These are phyloP conservation scores for Quaeritorhiza haematococci DNA, from an alignment of 371 early-diverging fungal genomes.

Conservation along the genomic window DNA sequence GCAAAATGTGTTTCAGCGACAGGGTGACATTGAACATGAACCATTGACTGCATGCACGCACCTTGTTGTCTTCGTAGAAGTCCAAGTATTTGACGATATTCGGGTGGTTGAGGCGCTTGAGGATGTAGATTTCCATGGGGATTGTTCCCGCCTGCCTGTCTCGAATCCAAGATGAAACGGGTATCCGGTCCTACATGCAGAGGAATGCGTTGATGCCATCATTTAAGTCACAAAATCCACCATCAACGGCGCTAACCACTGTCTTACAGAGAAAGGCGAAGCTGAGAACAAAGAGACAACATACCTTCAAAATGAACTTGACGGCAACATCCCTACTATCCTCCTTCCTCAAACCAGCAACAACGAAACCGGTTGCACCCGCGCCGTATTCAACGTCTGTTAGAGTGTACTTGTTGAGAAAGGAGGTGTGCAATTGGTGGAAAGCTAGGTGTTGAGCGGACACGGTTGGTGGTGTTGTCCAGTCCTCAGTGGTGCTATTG, in stretches of 20 bases:
- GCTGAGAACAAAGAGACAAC: no score
- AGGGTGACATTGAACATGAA: neutral
- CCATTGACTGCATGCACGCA: neutral
- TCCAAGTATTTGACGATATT: conserved; percentile 82
- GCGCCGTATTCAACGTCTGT: neutral
- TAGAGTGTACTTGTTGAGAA: neutral
- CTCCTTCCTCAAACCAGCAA: neutral
- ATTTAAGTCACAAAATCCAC: neutral
- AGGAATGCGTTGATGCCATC: conserved; percentile 6
- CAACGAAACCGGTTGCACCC: neutral
- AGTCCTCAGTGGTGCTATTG: conserved; percentile 5
- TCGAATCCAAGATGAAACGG: conserved; percentile 17
- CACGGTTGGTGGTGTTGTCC: neutral
- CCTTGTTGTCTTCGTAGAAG: conserved; percentile 57
- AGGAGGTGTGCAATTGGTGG: no score
- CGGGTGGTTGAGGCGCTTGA: conserved; percentile 54
- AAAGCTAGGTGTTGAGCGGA: conserved; percentile 1
- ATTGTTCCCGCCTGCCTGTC: conserved; percentile 17
- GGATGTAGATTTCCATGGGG: conserved; percentile 27
- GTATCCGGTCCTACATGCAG: conserved; percentile 21
- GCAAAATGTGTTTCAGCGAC: neutral
- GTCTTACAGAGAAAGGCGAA: neutral
- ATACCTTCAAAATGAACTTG: conserved; percentile 40
- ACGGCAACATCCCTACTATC: conserved; percentile 25
- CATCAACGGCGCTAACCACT: conserved; percentile 1